Percentiles rank a stretch among this genome's conserved stretches.
Evolutionary conservation across 768 basidiomycete species (phyloP).

Genomic region (Hypholoma fasciculare): DNA sequence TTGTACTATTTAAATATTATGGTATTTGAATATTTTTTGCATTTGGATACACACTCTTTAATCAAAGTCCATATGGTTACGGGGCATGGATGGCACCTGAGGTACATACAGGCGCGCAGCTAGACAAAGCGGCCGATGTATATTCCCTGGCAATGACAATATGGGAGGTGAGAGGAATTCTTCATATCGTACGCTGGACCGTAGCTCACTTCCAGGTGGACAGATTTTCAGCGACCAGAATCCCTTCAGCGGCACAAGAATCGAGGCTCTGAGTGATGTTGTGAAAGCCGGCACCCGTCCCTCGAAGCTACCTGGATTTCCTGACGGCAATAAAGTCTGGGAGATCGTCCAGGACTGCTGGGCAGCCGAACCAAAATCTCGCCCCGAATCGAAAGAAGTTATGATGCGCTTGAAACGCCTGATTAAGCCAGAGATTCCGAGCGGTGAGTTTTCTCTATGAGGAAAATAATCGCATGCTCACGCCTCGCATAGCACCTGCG

Average conservation of each 20-base stretch:
- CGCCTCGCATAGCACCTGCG: background rate
- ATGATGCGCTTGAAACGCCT: background rate
- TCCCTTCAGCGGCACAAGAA: constrained; percentile 1
- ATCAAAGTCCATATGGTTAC: too few relatives aligned
- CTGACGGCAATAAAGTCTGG: background rate
- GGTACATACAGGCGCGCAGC: background rate
- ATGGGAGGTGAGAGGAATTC: background rate
- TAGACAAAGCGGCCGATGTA: background rate
- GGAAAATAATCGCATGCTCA: background rate
- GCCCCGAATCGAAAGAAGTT: background rate
- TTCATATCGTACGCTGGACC: background rate
- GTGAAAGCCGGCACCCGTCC: background rate
- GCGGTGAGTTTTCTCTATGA: background rate
- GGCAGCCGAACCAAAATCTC: background rate
- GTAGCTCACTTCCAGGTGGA: background rate
- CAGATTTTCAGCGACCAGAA: constrained; percentile 1
- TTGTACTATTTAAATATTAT: too few relatives aligned
- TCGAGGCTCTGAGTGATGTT: constrained; percentile 1
- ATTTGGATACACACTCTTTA: too few relatives aligned
- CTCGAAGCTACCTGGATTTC: background rate
- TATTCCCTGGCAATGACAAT: constrained; percentile 5
- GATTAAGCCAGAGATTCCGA: background rate
- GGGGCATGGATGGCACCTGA: too few relatives aligned
- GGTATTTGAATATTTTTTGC: too few relatives aligned
- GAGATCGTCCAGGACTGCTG: constrained; percentile 2